A percentile compares a stretch with the other conserved stretches of the same genome.
Evolutionary conservation across 257 asterid genomes (phyloP).

Genomic region (Plantago major): DNA sequence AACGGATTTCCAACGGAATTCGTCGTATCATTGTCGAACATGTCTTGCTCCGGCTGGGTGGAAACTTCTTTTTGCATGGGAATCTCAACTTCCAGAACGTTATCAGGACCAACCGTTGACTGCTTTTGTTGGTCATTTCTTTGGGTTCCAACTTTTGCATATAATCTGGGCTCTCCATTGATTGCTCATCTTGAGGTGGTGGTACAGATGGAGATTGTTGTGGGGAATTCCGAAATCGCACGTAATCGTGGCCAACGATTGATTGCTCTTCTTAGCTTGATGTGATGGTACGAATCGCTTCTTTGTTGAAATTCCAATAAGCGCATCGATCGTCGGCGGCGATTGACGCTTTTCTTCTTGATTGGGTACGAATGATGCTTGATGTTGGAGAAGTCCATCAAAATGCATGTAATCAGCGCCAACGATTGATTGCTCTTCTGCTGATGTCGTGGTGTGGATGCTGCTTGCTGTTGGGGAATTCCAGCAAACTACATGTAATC

Average conservation of each 20-base stretch:
- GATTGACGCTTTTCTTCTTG: background rate
- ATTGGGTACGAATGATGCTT: constrained; percentile 6
- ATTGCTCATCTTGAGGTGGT: constrained; percentile 20
- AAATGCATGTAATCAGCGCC: constrained; percentile 21
- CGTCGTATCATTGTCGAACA: constrained; percentile 17
- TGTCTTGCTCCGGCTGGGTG: constrained; percentile 19
- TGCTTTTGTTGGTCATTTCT: constrained; percentile 17
- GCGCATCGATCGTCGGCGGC: constrained; percentile 16
- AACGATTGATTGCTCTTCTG: constrained; percentile 20
- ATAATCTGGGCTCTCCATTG: constrained; percentile 8
- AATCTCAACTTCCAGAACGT: constrained; percentile 17
- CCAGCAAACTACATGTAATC: constrained; percentile 28
- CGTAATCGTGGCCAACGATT: constrained; percentile 13
- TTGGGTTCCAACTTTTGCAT: constrained; percentile 9
- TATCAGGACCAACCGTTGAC: constrained; percentile 6
- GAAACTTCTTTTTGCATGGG: constrained; percentile 21
- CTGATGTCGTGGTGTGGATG: constrained; percentile 21
- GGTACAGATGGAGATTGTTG: constrained; percentile 16
- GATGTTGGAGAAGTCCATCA: constrained; percentile 18
- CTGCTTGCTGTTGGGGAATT: constrained; percentile 32
- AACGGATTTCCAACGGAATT: constrained; percentile 52
- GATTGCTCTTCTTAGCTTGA: constrained; percentile 23
- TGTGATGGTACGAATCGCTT: constrained; percentile 23
- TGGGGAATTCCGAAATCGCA: constrained; percentile 1
- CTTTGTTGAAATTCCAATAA: constrained; percentile 29